Conservation (phyloP, 306 rosid species). For the Glycine soja region DNA sequence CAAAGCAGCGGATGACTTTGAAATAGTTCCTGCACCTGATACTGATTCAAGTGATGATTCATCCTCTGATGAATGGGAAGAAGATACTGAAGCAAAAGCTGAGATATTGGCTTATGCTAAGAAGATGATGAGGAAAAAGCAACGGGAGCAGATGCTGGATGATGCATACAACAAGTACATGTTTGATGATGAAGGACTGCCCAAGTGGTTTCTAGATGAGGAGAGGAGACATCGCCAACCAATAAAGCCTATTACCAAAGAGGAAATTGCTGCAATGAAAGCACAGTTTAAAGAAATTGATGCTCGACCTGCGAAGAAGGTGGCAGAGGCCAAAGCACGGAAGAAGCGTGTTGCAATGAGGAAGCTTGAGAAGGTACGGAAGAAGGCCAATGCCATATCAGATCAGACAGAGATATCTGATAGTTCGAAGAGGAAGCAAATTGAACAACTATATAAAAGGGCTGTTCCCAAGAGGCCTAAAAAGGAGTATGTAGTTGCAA, state of each 20-base stretch:
- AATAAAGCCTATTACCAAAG: slow-evolving; percentile 81
- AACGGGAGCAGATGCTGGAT: slow-evolving; percentile 70
- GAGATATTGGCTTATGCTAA: slow-evolving; percentile 84
- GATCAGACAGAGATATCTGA: slow-evolving; percentile 90
- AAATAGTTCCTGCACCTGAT: slow-evolving; percentile 83
- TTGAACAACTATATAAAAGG: slow-evolving; percentile 76
- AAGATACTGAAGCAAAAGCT: slow-evolving; percentile 64
- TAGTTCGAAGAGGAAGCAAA: slow-evolving; percentile 86
- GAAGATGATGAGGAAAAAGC: slow-evolving; percentile 86
- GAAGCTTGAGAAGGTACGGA: slow-evolving; percentile 91
- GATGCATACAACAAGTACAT: slow-evolving; percentile 86
- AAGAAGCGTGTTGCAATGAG: slow-evolving; percentile 82
- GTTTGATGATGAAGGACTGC: slow-evolving; percentile 83
- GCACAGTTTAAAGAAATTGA: slow-evolving; percentile 90
- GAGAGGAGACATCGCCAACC: slow-evolving; percentile 79
- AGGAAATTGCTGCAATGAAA: slow-evolving; percentile 79
- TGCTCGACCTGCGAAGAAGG: slow-evolving; percentile 85
- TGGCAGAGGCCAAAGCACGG: slow-evolving; percentile 74
- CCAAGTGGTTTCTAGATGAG: slow-evolving; percentile 90
- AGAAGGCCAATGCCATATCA: slow-evolving; percentile 91
- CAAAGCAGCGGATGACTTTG: slow-evolving; percentile 63
- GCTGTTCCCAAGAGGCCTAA: slow-evolving; percentile 76
- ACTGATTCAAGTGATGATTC: slow-evolving; percentile 88
- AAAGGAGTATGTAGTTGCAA: slow-evolving; percentile 93
- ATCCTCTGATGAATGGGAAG: slow-evolving; percentile 52